Conservation (phyloP, 164 flowering plant genomes). For the Dillenia turbinata region DNA sequence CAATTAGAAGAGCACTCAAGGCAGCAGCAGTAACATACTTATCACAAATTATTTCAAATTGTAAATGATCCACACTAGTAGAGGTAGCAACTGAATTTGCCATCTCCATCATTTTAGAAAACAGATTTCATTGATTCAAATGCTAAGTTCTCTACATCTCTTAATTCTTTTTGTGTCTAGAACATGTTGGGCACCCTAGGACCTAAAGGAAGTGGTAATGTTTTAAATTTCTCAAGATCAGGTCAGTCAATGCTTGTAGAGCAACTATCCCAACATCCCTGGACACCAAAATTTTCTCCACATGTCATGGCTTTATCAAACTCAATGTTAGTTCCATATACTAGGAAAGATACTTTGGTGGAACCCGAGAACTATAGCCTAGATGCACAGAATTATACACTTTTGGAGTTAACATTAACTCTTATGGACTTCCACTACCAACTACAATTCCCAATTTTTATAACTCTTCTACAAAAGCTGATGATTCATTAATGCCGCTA, state of each 20-base stretch:
- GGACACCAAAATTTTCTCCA: slow-evolving; percentile 45
- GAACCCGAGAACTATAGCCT: slow-evolving; percentile 44
- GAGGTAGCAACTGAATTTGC: slow-evolving; percentile 42
- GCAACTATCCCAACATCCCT: slow-evolving; percentile 42
- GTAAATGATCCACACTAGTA: slow-evolving; percentile 38
- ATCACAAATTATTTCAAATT: slow-evolving; percentile 43
- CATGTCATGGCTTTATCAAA: slow-evolving; percentile 30
- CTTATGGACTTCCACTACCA: slow-evolving; percentile 50
- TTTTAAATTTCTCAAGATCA: slow-evolving; percentile 31
- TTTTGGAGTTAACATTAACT: slow-evolving; percentile 56
- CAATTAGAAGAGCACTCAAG: slow-evolving; percentile 34
- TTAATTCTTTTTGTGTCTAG: slow-evolving; percentile 34
- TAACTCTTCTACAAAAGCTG: slow-evolving; percentile 39
- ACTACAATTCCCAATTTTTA: slow-evolving; percentile 42
- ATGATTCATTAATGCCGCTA: slow-evolving; percentile 43
- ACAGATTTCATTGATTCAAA: slow-evolving; percentile 42
- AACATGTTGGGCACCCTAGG: slow-evolving; percentile 45
- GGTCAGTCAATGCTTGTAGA: slow-evolving; percentile 43
- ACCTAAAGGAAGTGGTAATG: slow-evolving; percentile 40
- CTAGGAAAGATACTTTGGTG: slow-evolving; percentile 37
- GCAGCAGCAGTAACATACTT: slow-evolving; percentile 31
- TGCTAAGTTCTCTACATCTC: slow-evolving; percentile 32
- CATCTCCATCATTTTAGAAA: slow-evolving; percentile 44
- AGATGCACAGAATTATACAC: slow-evolving; percentile 48
- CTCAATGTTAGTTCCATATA: slow-evolving; percentile 34